Evolutionary conservation across 2,329 filamentous ascomycete species (phyloP).

Genomic region (Harringtonia aguacate): DNA sequence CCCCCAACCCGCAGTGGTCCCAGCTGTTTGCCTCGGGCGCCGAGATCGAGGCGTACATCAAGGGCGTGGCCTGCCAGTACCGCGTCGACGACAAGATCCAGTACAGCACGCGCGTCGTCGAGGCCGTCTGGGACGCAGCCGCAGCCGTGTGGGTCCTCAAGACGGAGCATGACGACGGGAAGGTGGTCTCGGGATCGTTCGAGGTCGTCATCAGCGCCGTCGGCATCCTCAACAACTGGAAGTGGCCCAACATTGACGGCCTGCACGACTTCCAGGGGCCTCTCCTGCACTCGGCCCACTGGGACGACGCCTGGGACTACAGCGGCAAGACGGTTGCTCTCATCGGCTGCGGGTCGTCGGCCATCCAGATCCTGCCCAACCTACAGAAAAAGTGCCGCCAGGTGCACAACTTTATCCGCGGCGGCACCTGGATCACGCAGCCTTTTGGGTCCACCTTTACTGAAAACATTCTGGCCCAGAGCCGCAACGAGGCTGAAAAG

Average conservation of each 20-base stretch:
- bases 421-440: slow-evolving; percentile 27
- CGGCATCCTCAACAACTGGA: slow-evolving; percentile 42
- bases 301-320: slow-evolving; percentile 33
- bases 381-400: slow-evolving; percentile 28
- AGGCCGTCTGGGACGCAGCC: slow-evolving; percentile 31
- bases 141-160: slow-evolving; percentile 29
- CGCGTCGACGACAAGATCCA: slow-evolving; percentile 30
- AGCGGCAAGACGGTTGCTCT: slow-evolving; percentile 38
- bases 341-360: slow-evolving; percentile 45
- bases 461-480: slow-evolving; percentile 23
- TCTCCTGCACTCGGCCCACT: slow-evolving; percentile 40
- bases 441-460: slow-evolving; percentile 24
- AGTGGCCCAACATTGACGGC: slow-evolving; percentile 36
- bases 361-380: slow-evolving; percentile 38
- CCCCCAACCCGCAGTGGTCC: slow-evolving; percentile 46
- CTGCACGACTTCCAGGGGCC: slow-evolving; percentile 33
- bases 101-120: slow-evolving; percentile 27
- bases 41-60: slow-evolving; percentile 45
- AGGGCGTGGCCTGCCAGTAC: slow-evolving; percentile 30
- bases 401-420: slow-evolving; percentile 24
- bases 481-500: slow-evolving; percentile 29
- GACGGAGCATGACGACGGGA: slow-evolving; percentile 11
- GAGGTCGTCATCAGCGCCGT: slow-evolving; percentile 37
- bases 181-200: slow-evolving; percentile 20
- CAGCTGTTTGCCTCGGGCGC: slow-evolving; percentile 41